phyloP scores from a whole-genome alignment of 2,329 filamentous ascomycete species.

The Nothomitra cinnamomea region DNA sequence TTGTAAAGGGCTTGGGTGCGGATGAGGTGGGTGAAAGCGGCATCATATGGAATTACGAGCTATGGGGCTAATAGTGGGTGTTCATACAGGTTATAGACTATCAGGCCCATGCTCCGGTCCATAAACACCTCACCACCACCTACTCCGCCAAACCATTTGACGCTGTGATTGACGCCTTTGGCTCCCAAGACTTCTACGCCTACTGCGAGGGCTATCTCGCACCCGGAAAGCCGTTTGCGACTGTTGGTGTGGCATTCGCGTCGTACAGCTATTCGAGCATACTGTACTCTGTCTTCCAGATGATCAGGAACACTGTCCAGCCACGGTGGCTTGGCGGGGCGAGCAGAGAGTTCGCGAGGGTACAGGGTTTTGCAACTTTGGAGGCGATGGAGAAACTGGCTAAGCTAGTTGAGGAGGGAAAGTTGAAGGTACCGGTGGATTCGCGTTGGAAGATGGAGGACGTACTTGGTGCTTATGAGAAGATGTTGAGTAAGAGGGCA shows the following conservation, averaged over 20 bases:
- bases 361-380: conserved; percentile 20
- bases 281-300: conserved; percentile 18
- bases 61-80: background rate
- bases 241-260: conserved; percentile 25
- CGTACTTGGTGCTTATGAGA: conserved; percentile 19
- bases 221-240: conserved; percentile 23
- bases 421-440: conserved; percentile 22
- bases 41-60: too few species aligned
- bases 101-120: conserved; percentile 21
- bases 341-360: conserved; percentile 21
- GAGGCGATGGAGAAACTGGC: conserved; percentile 20
- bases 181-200: conserved; percentile 29
- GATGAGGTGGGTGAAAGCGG: conserved; percentile 30
- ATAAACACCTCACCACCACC: conserved; percentile 18
- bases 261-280: conserved; percentile 18
- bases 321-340: conserved; percentile 24
- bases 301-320: conserved; percentile 25
- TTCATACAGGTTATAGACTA: conserved; percentile 26
- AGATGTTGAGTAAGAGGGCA: conserved; percentile 19
- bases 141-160: conserved; percentile 23
- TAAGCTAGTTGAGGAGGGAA: conserved; percentile 20
- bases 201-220: conserved; percentile 25
- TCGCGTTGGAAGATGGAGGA: conserved; percentile 23
- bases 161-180: conserved; percentile 33
- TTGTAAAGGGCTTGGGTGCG: conserved; percentile 31